phyloP scores from a whole-genome alignment of 768 basidiomycete species.

The Gloeopeniophorella convolvens region DNA sequence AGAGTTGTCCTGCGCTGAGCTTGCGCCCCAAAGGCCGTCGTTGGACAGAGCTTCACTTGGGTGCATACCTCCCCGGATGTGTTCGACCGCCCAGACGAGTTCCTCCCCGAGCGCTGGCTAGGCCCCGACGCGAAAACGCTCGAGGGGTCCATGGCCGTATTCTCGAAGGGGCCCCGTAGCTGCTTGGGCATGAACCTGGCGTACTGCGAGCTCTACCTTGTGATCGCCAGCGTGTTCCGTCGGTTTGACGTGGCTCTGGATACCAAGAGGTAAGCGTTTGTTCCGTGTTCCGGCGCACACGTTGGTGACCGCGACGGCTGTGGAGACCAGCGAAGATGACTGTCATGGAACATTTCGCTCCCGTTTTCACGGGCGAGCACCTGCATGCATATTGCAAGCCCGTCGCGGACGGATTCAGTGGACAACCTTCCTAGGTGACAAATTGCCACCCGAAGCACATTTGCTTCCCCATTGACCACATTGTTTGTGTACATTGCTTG shows the following conservation, averaged over 20 bases:
- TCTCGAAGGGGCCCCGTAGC: background rate
- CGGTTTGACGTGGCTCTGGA: background rate
- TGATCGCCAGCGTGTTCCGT: background rate
- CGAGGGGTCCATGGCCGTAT: background rate
- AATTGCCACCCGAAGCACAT: no score
- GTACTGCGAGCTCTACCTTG: background rate
- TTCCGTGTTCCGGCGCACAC: no score
- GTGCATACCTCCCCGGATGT: background rate
- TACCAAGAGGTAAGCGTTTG: background rate
- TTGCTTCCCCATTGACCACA: no score
- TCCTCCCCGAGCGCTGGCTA: background rate
- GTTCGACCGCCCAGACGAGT: background rate
- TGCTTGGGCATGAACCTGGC: background rate
- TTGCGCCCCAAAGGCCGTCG: background rate
- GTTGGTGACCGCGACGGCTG: no score
- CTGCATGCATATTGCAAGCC: background rate
- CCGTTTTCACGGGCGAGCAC: background rate
- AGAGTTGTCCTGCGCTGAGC: no score
- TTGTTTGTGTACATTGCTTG: no score
- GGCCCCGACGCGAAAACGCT: background rate
- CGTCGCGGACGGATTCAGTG: background rate
- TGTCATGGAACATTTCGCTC: background rate
- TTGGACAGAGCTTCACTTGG: background rate
- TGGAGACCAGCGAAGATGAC: background rate
- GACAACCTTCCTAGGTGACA: no score